Conservation (phyloP, 371 early-diverging fungal genomes). For the Zopfochytrium polystomum region DNA sequence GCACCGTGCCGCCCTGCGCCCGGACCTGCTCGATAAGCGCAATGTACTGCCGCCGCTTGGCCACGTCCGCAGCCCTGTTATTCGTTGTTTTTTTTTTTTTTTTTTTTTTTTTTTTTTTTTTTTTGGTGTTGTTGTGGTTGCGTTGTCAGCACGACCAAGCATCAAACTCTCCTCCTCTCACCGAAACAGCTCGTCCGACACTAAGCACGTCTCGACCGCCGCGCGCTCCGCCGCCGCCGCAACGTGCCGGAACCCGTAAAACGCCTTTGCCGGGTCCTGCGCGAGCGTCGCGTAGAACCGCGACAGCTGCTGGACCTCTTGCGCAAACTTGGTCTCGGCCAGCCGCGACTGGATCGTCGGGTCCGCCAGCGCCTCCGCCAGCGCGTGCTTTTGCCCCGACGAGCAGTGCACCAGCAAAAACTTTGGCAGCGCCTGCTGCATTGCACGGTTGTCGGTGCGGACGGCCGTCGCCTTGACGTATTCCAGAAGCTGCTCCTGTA, state of each 20-base stretch:
- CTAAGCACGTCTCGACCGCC: constrained; percentile 80
- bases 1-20: constrained; percentile 70
- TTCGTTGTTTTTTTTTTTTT: too few species aligned
- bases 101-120: too few species aligned
- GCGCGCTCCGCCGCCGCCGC: constrained; percentile 77
- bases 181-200: constrained; percentile 90
- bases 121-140: too few species aligned
- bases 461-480: constrained; percentile 83
- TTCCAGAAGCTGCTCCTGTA: constrained; percentile 75
- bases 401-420: constrained; percentile 88
- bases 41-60: constrained; percentile 79
- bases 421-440: constrained; percentile 80
- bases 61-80: constrained; percentile 77
- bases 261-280: constrained; percentile 84
- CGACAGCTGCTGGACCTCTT: constrained; percentile 79
- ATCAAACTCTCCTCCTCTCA: constrained; percentile 22
- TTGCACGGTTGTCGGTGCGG: constrained; percentile 73
- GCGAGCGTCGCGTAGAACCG: constrained; percentile 86
- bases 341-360: constrained; percentile 74
- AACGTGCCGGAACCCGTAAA: constrained; percentile 87
- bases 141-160: not conserved
- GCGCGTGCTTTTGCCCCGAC: constrained; percentile 90
- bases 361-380: constrained; percentile 90
- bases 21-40: constrained; percentile 79
- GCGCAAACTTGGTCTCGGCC: constrained; percentile 88